Base-by-base conservation (phyloP, 2,329 filamentous ascomycete genomes). In the Neobulgaria alba region DNA sequence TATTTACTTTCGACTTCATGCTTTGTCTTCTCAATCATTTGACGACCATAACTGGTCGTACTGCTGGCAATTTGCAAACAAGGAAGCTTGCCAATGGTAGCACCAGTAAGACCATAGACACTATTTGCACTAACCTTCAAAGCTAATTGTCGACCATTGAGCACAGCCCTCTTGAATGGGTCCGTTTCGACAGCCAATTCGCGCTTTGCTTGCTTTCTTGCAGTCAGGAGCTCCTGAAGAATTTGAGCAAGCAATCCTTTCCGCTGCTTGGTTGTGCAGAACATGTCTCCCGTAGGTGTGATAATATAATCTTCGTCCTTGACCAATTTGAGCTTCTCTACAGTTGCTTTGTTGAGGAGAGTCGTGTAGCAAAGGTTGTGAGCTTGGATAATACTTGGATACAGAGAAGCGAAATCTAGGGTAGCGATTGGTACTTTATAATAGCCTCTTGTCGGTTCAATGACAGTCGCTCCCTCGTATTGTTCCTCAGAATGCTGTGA, bases 11-110 rank as follows among this genome's bases (percentile, higher is more conserved):
- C 90, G 5, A 98, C 92, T 60, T 96, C 92, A n/a, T 83, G 75
- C 63, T 95, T 96, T 1, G 92, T 96, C 66, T 82, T 92, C 63
- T 96, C 90, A 68, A 98, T 98, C 92, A 98, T 98, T 60, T 95
- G 85, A 55, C 92, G 86, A 52, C 92, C 92, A 57, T 95, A 98
- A 67, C 85, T 88, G 2, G 92, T 98, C 10, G 92, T 96, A 65
- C 88, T 95, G 67, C 88, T 94, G 46, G 92, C 92, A 62, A 98
- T 96, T 30, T 85, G 79, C 44, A 98, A 69, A 70, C 92, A 98
- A 0, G 92, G 92, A 30, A 98, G 71, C 61, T 98, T 98, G 58
- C 92, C 92, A 21, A 88, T 88, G 1, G 89, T 96, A 2, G 92
- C 93, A 64, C 92, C 92, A 5, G 92, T 98, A 49, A 98, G 69